Evolutionary conservation across 2,329 filamentous ascomycete species (phyloP).

Genomic region (Sporothrix schenckii): DNA sequence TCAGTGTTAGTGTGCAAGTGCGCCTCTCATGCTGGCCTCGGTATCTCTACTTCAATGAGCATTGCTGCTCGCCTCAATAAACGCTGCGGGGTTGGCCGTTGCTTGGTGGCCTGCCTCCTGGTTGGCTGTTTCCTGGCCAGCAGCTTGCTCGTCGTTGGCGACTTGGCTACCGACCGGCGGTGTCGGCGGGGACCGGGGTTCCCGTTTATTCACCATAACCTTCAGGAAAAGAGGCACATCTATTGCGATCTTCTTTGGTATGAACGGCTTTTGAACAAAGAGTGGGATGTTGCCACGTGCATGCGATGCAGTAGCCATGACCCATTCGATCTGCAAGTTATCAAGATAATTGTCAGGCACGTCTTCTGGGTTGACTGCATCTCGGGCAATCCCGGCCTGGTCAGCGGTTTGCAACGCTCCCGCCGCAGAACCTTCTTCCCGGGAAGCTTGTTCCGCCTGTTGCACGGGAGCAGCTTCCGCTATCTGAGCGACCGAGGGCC

Average conservation of each 20-base stretch:
- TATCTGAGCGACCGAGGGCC: neutral
- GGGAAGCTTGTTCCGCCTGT: too few relatives aligned
- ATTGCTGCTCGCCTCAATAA: neutral
- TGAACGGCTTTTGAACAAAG: constrained; percentile 65
- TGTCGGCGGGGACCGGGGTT: neutral
- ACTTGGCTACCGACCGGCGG: neutral
- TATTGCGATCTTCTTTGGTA: constrained; percentile 66
- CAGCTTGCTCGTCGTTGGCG: neutral
- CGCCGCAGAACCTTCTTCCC: neutral
- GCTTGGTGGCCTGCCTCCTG: too few relatives aligned
- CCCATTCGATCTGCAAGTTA: constrained; percentile 62
- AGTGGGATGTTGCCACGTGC: constrained; percentile 68
- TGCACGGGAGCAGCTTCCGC: neutral
- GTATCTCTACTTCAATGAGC: neutral
- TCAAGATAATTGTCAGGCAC: neutral
- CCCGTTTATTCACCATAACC: constrained; percentile 59
- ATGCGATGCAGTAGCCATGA: constrained; percentile 76
- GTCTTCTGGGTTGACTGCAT: neutral
- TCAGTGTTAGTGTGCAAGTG: too few relatives aligned
- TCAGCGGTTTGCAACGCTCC: neutral
- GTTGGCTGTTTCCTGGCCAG: too few relatives aligned
- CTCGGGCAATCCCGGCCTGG: neutral
- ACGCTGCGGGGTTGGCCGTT: too few relatives aligned
- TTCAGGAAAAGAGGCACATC: constrained; percentile 70
- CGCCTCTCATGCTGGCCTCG: too few relatives aligned